A percentile compares a stretch with the other conserved stretches of the same genome.
Conservation (phyloP, 1,284 basidiomycete species). For the Boletus mariae region DNA sequence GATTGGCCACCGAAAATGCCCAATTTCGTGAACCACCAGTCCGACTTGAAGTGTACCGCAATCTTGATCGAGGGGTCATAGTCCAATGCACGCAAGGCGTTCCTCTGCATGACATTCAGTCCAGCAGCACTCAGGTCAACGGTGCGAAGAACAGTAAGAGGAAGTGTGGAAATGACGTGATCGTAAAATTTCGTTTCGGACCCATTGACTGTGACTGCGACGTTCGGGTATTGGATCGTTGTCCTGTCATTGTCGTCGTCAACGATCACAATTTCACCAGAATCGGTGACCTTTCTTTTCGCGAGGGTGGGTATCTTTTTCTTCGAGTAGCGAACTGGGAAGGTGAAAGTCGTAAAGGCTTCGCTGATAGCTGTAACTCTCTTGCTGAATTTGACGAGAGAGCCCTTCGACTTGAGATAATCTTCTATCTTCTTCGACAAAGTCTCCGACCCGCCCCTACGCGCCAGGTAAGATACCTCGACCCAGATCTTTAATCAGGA, state of each 20-base stretch:
- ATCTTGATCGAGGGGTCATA: constrained; percentile 28
- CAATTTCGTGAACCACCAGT: constrained; percentile 33
- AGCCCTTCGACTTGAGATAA: constrained; percentile 1
- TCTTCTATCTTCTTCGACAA: neutral
- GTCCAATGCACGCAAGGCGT: constrained; percentile 14
- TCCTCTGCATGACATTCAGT: constrained; percentile 13
- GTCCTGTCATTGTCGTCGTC: neutral
- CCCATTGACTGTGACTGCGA: constrained; percentile 1
- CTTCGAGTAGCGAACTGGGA: neutral
- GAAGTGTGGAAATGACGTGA: constrained; percentile 18
- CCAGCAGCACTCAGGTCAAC: constrained; percentile 5
- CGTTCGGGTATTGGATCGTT: neutral
- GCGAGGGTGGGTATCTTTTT: neutral
- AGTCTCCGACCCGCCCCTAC: constrained; percentile 20
- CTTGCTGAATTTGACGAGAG: constrained; percentile 2
- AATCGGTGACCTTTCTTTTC: neutral
- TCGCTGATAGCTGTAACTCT: constrained; percentile 7
- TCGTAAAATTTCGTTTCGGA: constrained; percentile 4
- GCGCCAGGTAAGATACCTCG: neutral
- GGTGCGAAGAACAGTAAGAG: constrained; percentile 9
- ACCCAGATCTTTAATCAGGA: neutral
- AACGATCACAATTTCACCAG: neutral
- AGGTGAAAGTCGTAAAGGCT: neutral
- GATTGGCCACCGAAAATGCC: constrained; percentile 34
- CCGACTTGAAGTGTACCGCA: constrained; percentile 34